Conservation (phyloP, 1,139 yeast genomes). For the Debaryomycetaceae sp. region DNA sequence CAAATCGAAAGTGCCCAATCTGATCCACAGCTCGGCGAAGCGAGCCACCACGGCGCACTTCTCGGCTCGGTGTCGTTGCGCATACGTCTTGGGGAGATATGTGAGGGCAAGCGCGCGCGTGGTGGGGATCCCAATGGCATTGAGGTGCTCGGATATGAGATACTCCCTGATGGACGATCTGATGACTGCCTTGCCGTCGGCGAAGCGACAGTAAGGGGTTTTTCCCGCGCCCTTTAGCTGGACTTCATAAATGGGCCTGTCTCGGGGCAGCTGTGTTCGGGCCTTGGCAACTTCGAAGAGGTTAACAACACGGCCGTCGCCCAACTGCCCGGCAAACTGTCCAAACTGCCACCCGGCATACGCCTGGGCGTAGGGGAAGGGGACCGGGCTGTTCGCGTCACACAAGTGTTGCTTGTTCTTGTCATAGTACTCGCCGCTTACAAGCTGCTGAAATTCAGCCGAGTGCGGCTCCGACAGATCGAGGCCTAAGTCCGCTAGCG, state of each 20-base stretch:
- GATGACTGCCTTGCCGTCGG: conserved; percentile 93
- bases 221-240: conserved; percentile 90
- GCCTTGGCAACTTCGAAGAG: conserved; percentile 60
- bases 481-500: conserved; percentile 59
- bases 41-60: conserved; percentile 83
- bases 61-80: conserved; percentile 69
- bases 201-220: conserved; percentile 91
- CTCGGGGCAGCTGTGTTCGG: conserved; percentile 13
- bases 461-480: conserved; percentile 33
- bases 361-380: conserved; percentile 82
- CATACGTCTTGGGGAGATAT: conserved; percentile 67
- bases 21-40: conserved; percentile 81
- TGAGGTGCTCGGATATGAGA: conserved; percentile 74
- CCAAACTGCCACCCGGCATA: conserved; percentile 98
- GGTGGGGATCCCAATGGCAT: conserved; percentile 81
- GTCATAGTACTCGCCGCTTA: conserved; percentile 55
- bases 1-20: conserved; percentile 88
- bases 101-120: conserved; percentile 79
- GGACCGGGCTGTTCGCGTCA: conserved; percentile 29
- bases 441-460: conserved; percentile 48
- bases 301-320: conserved; percentile 89
- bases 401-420: conserved; percentile 18
- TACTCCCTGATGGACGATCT: conserved; percentile 87
- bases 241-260: conserved; percentile 49
- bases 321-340: conserved; percentile 92